phyloP scores from a whole-genome alignment of 2,329 filamentous ascomycete genomes.

The Aspergillus fructus region DNA sequence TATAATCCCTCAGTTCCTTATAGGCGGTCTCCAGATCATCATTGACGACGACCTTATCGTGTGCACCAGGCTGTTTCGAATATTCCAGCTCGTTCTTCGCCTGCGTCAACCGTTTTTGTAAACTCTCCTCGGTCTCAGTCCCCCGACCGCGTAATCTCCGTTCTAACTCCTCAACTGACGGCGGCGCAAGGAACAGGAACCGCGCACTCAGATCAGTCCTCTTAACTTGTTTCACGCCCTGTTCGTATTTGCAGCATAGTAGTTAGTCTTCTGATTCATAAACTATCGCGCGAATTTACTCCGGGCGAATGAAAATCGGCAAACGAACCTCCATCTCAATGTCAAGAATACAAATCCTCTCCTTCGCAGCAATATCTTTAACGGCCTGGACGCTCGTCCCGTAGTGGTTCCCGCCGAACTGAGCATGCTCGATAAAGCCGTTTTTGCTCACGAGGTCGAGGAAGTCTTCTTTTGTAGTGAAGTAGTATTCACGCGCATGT shows the following conservation, averaged over 20 bases:
- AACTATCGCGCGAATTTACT: background rate
- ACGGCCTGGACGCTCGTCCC: conserved; percentile 81
- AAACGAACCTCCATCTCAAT: conserved; percentile 85
- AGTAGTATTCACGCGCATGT: conserved; percentile 80
- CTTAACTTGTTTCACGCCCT: conserved; percentile 92
- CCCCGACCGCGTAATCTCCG: conserved; percentile 69
- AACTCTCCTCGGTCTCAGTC: conserved; percentile 73
- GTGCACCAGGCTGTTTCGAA: conserved; percentile 64
- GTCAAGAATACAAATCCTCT: conserved; percentile 77
- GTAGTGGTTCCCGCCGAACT: conserved; percentile 84
- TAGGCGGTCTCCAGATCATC: conserved; percentile 62
- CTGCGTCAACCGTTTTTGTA: conserved; percentile 66
- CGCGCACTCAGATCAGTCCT: conserved; percentile 70
- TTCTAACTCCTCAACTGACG: conserved; percentile 72
- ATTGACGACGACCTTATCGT: conserved; percentile 66
- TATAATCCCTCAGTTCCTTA: conserved; percentile 53
- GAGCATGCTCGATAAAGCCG: conserved; percentile 83
- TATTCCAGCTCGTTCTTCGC: conserved; percentile 74
- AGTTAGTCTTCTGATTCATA: background rate
- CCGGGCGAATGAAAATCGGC: background rate
- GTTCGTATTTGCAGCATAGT: background rate
- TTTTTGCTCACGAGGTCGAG: conserved; percentile 63
- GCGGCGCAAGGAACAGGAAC: conserved; percentile 83
- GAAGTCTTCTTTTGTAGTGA: conserved; percentile 66
- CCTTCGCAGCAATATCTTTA: conserved; percentile 68